Percentiles rank a stretch among this genome's conserved stretches.
Conservation (phyloP, 495 filamentous ascomycete genomes). For the Penicillium pancosmium region DNA sequence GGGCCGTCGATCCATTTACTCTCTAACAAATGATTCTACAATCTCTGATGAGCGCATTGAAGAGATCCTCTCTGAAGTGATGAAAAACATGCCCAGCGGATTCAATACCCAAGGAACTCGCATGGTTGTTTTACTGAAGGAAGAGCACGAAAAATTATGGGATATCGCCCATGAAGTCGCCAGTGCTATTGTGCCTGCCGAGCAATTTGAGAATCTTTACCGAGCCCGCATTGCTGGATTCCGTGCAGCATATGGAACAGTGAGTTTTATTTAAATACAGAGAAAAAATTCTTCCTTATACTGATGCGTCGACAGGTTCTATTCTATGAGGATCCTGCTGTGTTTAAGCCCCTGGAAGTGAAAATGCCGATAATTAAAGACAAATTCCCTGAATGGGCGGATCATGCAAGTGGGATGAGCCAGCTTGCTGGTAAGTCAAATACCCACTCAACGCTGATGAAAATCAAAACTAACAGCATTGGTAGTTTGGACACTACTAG, state of each 20-base stretch:
- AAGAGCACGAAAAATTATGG: conserved; percentile 36
- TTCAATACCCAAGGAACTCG: conserved; percentile 37
- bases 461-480: background rate
- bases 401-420: conserved; percentile 67
- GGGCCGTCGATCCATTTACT: conserved; percentile 35
- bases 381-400: conserved; percentile 42
- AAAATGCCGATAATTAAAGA: conserved; percentile 39
- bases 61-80: conserved; percentile 27
- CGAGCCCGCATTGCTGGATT: conserved; percentile 17
- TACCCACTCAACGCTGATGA: background rate
- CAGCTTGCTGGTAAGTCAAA: conserved; percentile 50
- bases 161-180: conserved; percentile 25
- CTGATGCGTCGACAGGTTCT: conserved; percentile 42
- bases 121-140: conserved; percentile 33
- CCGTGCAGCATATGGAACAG: conserved; percentile 23
- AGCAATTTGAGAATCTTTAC: conserved; percentile 45
- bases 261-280: background rate
- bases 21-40: conserved; percentile 27
- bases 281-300: background rate
- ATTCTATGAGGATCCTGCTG: conserved; percentile 63
- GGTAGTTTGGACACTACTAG: conserved; percentile 64
- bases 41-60: conserved; percentile 35
- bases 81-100: conserved; percentile 30
- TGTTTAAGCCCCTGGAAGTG: conserved; percentile 53
- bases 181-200: conserved; percentile 54